Percentiles rank a stretch among this genome's conserved stretches.
phyloP scores from a whole-genome alignment of 2,329 filamentous ascomycete species.

The Eutypella sp. region DNA sequence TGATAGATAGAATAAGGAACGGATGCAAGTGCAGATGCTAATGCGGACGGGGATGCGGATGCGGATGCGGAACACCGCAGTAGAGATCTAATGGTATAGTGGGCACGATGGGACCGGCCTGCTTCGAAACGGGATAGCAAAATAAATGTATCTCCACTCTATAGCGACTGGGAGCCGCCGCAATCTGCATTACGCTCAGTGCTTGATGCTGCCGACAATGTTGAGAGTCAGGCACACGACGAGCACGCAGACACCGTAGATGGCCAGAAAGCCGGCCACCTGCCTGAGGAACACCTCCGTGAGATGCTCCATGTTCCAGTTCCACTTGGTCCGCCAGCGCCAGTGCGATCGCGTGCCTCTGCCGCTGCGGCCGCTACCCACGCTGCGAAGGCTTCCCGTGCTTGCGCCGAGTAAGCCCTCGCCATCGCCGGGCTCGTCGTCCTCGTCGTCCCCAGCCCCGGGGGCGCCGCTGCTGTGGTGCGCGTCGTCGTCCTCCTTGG shows the following conservation, averaged over 20 bases:
- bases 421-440: conserved; percentile 36
- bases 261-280: conserved; percentile 67
- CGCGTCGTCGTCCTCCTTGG: conserved; percentile 90
- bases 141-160: too few species aligned
- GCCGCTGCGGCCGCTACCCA: conserved; percentile 30
- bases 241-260: conserved; percentile 89
- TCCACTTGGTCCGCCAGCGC: conserved; percentile 53
- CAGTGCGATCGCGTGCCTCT: conserved; percentile 28
- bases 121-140: too few species aligned
- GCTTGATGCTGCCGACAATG: conserved; percentile 66
- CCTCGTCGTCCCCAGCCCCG: conserved; percentile 28
- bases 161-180: too few species aligned
- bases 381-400: conserved; percentile 40
- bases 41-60: too few species aligned
- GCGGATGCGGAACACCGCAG: too few species aligned
- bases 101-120: too few species aligned
- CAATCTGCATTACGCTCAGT: conserved; percentile 33
- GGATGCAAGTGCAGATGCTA: too few species aligned
- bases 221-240: conserved; percentile 81
- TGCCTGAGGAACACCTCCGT: conserved; percentile 63
- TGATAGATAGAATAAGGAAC: too few species aligned
- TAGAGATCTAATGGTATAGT: too few species aligned
- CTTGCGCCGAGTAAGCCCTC: conserved; percentile 39
- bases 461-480: conserved; percentile 40
- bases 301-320: conserved; percentile 59